phyloP scores from a whole-genome alignment of 768 basidiomycete genomes.

The Lactifluus pinguis region DNA sequence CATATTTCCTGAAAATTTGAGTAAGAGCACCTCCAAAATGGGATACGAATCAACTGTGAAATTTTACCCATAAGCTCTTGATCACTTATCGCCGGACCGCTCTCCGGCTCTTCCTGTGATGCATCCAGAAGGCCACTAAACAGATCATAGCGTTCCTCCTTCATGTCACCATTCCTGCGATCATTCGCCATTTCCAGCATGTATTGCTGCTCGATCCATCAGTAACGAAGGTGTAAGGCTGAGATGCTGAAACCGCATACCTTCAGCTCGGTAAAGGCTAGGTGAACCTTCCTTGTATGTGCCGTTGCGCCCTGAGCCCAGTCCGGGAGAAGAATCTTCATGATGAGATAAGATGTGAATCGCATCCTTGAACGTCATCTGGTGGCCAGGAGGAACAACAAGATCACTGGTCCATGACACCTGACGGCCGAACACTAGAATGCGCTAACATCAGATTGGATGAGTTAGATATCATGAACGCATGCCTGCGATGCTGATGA shows the following conservation, averaged over 20 bases:
- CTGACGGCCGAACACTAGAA: constrained; percentile 37
- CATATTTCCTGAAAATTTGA: constrained; percentile 16
- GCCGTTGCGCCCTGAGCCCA: constrained; percentile 33
- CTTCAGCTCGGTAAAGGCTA: constrained; percentile 37
- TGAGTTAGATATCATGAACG: background rate
- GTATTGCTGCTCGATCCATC: constrained; percentile 16
- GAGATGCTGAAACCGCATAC: constrained; percentile 21
- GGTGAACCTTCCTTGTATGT: constrained; percentile 24
- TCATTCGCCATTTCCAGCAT: constrained; percentile 24
- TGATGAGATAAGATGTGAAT: constrained; percentile 34
- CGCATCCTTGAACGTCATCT: constrained; percentile 42
- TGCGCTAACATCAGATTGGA: background rate
- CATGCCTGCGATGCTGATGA: constrained; percentile 42
- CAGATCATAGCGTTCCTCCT: constrained; percentile 21
- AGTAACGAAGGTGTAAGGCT: no score
- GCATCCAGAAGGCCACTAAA: constrained; percentile 23
- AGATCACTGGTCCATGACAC: constrained; percentile 42
- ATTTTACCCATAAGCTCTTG: constrained; percentile 19
- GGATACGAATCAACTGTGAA: background rate
- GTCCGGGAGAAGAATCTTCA: constrained; percentile 33
- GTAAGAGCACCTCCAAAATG: background rate
- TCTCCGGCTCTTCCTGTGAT: constrained; percentile 14
- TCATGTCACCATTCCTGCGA: constrained; percentile 12
- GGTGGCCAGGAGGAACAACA: constrained; percentile 34
- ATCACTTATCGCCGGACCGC: constrained; percentile 14